Evolutionary conservation across 805 yeast genomes (phyloP), one percentile per base, ranked within the genome.

Genomic region (Wickerhamiella parazyma): DNA sequence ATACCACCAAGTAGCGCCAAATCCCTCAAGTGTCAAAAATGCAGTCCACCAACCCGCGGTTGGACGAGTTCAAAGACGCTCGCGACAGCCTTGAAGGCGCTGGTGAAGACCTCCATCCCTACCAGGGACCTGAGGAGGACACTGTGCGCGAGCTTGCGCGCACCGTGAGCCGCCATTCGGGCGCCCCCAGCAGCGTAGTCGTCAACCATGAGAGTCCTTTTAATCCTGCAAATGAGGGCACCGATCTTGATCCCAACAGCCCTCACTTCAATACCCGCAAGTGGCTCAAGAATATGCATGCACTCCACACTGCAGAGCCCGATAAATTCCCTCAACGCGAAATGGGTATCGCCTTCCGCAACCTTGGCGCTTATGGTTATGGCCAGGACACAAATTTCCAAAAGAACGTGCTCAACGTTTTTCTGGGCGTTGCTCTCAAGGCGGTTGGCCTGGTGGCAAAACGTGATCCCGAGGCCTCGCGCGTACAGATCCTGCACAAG

Each of bases 361-460:
- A 76, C 52, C 62, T 80, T 50, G 61, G 76, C 45, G 82, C 81
- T 3, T 72, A 65, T 45, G 89, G 89, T 49, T 69, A 65, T 42
- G 78, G 75, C 48, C 68, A 74, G 17, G 52, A 51, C 14, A 73
- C 80, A 3, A 84, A 76, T 56, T 80, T 76, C 60, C 86, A 78
- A 56, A 62, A 75, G 9, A 78, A 79, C 2, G 72, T 75, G 3
- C 53, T 69, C 14, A 79, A 76, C 52, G 26, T 46, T 10, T 46
- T 48, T 6, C 48, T 60, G 3, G 61, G 64, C 1, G 47, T 48
- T 3, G 36, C 49, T 14, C 51, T 56, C 38, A 63, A 62, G 42
- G 44, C 49, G 4, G 36, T 49, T 6, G 45, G 50, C 12, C 31
- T 44, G 20, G 33, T 50, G 19, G 10, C 34, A 17, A 36, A 42